Percentiles rank a stretch among this genome's conserved stretches.
phyloP scores from a whole-genome alignment of 2,329 filamentous ascomycete species.

The Nigrospora sphaerica region DNA sequence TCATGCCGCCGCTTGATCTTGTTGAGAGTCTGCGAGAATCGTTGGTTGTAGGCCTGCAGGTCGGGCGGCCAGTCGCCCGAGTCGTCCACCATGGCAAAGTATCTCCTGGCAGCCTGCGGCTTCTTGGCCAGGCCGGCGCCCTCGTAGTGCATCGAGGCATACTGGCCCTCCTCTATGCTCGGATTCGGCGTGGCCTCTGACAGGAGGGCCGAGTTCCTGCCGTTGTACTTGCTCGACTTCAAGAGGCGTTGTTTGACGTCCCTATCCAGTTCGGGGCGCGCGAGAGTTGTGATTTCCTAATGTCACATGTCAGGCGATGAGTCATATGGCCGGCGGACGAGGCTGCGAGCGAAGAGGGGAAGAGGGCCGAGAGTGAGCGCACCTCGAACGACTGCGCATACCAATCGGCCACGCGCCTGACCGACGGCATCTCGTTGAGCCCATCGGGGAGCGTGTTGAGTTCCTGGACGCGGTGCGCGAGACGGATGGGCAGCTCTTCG shows the following conservation, averaged over 20 bases:
- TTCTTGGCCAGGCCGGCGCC: slow-evolving; percentile 39
- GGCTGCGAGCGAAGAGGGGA: background rate
- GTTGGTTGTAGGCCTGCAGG: slow-evolving; percentile 86
- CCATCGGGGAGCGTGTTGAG: slow-evolving; percentile 88
- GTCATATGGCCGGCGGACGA: slow-evolving; percentile 8
- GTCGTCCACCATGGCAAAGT: slow-evolving; percentile 90
- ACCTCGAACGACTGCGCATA: slow-evolving; percentile 99
- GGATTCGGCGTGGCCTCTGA: slow-evolving; percentile 85
- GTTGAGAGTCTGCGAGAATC: slow-evolving; percentile 81
- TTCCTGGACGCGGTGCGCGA: slow-evolving; percentile 95
- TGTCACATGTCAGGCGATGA: slow-evolving; percentile 24
- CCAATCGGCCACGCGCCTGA: slow-evolving; percentile 92
- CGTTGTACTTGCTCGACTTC: slow-evolving; percentile 49
- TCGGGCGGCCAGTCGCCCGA: slow-evolving; percentile 87
- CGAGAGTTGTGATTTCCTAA: slow-evolving; percentile 85
- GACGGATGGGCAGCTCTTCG: slow-evolving; percentile 92
- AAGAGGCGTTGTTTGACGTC: slow-evolving; percentile 77
- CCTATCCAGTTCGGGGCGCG: slow-evolving; percentile 66
- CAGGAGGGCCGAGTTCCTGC: slow-evolving; percentile 59
- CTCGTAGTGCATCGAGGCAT: slow-evolving; percentile 51
- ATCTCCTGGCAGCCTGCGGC: slow-evolving; percentile 57
- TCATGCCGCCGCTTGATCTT: slow-evolving; percentile 95
- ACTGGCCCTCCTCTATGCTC: slow-evolving; percentile 78
- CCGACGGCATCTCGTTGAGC: slow-evolving; percentile 95
- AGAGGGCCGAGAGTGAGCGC: slow-evolving; percentile 23